Conservation (phyloP, 169 alveolate species). For the Eimeria praecox region DNA sequence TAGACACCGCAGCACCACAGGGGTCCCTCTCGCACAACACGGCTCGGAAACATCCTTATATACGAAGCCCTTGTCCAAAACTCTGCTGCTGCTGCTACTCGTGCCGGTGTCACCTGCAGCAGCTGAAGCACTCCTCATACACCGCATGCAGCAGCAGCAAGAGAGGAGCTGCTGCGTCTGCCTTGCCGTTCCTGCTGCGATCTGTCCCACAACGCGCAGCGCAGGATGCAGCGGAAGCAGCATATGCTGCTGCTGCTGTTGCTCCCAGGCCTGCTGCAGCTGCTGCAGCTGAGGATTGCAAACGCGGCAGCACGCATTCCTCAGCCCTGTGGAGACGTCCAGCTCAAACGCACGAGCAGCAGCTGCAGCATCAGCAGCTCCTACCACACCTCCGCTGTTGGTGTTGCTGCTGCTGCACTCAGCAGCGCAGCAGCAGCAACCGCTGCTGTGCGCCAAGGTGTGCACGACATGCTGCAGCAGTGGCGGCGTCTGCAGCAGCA, state of each 20-base stretch:
- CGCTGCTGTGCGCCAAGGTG: slow-evolving; percentile 70
- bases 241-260: not conserved
- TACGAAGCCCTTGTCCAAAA: not conserved
- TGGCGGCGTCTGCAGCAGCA: slow-evolving; percentile 54
- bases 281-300: slow-evolving; percentile 5
- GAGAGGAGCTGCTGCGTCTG: slow-evolving; percentile 65
- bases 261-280: slow-evolving; percentile 7
- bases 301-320: slow-evolving; percentile 46
- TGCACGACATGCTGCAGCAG: slow-evolving; percentile 65
- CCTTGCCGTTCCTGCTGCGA: slow-evolving; percentile 64
- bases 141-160: slow-evolving; percentile 43
- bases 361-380: not conserved
- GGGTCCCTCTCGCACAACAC: slow-evolving; percentile 43
- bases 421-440: slow-evolving; percentile 62
- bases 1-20: slow-evolving; percentile 25
- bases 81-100: not conserved
- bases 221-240: slow-evolving; percentile 60
- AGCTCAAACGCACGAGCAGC: slow-evolving; percentile 29
- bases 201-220: slow-evolving; percentile 70
- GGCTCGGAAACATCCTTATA: not conserved
- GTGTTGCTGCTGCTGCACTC: slow-evolving; percentile 9
- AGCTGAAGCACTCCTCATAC: not conserved
- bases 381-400: not conserved
- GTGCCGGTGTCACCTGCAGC: not conserved
- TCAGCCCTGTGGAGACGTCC: not conserved